Evolutionary conservation across 1,284 basidiomycete species (phyloP), one percentile per base, ranked within the genome.

Genomic region (Schizopora paradoxa): DNA sequence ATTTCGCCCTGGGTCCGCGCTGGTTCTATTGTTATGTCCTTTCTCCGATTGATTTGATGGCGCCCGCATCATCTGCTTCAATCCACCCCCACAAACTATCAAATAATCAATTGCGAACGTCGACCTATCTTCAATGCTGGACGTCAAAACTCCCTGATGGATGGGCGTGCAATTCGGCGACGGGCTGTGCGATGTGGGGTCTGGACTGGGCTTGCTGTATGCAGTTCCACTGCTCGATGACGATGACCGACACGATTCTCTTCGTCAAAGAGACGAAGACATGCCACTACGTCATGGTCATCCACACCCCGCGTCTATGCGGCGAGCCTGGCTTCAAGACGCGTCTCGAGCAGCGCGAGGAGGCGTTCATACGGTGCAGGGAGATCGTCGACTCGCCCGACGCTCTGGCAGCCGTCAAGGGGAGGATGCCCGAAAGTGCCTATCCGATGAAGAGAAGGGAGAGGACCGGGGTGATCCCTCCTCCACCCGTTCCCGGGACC

Each of bases 161-260:
- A n/a, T n/a, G n/a, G n/a, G n/a, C n/a, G n/a, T n/a, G n/a, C n/a
- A n/a, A n/a, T n/a, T n/a, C n/a, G n/a, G n/a, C n/a, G n/a, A n/a
- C n/a, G n/a, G n/a, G n/a, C n/a, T n/a, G n/a, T n/a, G n/a, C n/a
- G n/a, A n/a, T 11, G 26, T 32, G 28, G n/a, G 16, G 21, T 31
- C 19, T 25, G 19, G 19, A 16, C 19, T 8, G 10, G 25, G 3
- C 14, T 22, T 10, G n/a, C 8, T 13, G 21, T 6, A 19, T 32
- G 25, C 61, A 92, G 86, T 93, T 94, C 63, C 93, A 97, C 66
- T 97, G 93, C 67, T 90, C 88, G 51, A 90, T 91, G 85, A 86
- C 86, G 45, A 86, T 86, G 66, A 80, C 86, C 31, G 86, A 90
- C 66, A 78, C 76, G 11, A 90, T 96, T 58, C 77, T 90, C 43